Evolutionary conservation across 83 land plant species (phyloP), one percentile per base, ranked within the genome.

Genomic region (Picea mariana): DNA sequence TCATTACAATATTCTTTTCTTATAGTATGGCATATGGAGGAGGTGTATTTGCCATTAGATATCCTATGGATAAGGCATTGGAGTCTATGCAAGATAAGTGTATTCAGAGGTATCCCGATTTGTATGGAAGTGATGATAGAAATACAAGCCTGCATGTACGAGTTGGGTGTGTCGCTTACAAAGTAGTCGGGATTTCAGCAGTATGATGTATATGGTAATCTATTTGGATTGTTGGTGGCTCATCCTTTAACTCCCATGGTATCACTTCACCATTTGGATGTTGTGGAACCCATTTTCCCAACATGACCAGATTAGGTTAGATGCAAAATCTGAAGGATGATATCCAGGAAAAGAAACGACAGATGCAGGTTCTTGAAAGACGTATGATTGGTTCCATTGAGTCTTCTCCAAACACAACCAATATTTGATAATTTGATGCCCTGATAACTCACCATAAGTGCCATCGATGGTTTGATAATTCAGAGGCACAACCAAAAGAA

Each of bases 21-120:
- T 92, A 92, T 62, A 78, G 84, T 9, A 94, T 94, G 96, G 96
- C 96, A n/a, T 92, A 81, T 79, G 93, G 96, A 1, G 96, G 93
- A 4, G 95, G 93, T 16, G 95, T 92, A 5, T 91, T 91, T 72
- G 94, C 95, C 8, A 89, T 93, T 21, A 91, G 94, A 77, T 88
- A 82, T 75, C 91, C 95, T 3, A 80, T 91, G 27, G 94, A 94
- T 3, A 83, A 82, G 75, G 94, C 89, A 0, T 78, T 89, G 31
- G 67, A 69, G 12, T 83, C 83, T 64, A 86, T 89, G 86, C 92
- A 89, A 77, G 94, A 93, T 78, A 44, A 77, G 20, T 93, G 95
- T 60, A 76, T 93, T 12, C 81, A 92, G 21, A 78, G 95, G 78
- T 91, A 91, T 47, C 81, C 91, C 5, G 81, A 60, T 8, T 81